Evolutionary conservation across 2,329 filamentous ascomycete genomes (phyloP), one percentile per base, ranked within the genome.

Genomic region (Nigrograna mackinnonii): DNA sequence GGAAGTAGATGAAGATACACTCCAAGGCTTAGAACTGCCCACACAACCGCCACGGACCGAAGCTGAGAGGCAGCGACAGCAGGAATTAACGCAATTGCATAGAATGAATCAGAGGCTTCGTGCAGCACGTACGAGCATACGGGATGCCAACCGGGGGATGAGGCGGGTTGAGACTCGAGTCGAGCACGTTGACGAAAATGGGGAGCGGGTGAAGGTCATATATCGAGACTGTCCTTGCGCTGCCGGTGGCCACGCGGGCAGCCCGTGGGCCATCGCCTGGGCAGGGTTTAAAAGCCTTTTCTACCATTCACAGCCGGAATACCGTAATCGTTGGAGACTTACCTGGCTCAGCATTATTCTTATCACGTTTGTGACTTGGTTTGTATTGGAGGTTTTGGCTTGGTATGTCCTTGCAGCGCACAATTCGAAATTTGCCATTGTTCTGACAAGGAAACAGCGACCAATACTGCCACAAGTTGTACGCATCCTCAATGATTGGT

Each of bases 391-490:
- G 59, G 67, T 67, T 22, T 57, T 69, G 24, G 72, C 79, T 57
- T 76, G 74, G 66, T 68, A 62, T 33, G 63, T 57, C 14, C 11
- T 11, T 14, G 3, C 24, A 28, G 11, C 11, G 24, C 24, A 28
- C 24, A 28, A 11, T 28, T 11, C 24, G 24, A 28, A 14, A 3
- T 12, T 28, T 12, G 14, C n/a, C n/a, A 14, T 28, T 11, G 44
- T 39, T 39, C 47, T 45, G 28, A 46, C 24, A 7, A 6, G 2
- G 12, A 20, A 28, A 35, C 43, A 67, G 65, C 49, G 72, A 77
- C 24, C 62, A 71, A 20, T 81, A 77, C 60, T 79, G 76, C 55
- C 75, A 79, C 35, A 75, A 74, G 3, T 48, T 65, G 6, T 74
- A 78, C 44, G 74, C 78, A 4, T 52, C 64, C 11, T 68, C 55